Percentiles rank a stretch among this genome's conserved stretches.
phyloP scores from a whole-genome alignment of 768 basidiomycete genomes.

The Tricholoma sp. region DNA sequence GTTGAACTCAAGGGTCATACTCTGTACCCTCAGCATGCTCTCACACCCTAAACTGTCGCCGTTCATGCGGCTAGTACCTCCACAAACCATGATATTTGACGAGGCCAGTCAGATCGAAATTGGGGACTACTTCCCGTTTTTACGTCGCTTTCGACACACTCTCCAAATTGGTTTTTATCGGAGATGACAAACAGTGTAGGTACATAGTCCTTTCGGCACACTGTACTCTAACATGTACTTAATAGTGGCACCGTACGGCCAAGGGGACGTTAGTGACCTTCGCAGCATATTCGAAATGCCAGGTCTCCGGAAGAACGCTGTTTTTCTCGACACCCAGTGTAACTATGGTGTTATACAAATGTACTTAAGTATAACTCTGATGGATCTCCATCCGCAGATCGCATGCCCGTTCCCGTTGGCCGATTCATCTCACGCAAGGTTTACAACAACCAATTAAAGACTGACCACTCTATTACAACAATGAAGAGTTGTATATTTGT shows the following conservation, averaged over 20 bases:
- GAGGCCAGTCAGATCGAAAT: slow-evolving; percentile 54
- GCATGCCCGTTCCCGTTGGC: slow-evolving; percentile 64
- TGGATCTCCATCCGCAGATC: slow-evolving; percentile 26
- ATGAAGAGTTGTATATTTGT: slow-evolving; percentile 52
- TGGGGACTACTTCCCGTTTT: slow-evolving; percentile 39
- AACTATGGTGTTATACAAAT: slow-evolving; percentile 10
- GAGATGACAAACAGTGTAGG: slow-evolving; percentile 49
- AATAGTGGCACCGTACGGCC: slow-evolving; percentile 62
- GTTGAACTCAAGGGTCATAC: slow-evolving; percentile 44
- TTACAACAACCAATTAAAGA: slow-evolving; percentile 49
- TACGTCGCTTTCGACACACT: slow-evolving; percentile 26
- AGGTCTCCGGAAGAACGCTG: slow-evolving; percentile 36
- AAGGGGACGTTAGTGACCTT: slow-evolving; percentile 43
- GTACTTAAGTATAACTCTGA: not conserved
- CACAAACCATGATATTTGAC: slow-evolving; percentile 41
- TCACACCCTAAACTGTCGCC: slow-evolving; percentile 25
- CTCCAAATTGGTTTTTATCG: slow-evolving; percentile 45
- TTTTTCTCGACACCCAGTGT: slow-evolving; percentile 64
- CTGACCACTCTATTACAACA: slow-evolving; percentile 32
- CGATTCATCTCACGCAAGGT: slow-evolving; percentile 55
- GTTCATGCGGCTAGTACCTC: slow-evolving; percentile 26
- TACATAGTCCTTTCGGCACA: slow-evolving; percentile 14
- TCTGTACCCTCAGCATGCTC: slow-evolving; percentile 68
- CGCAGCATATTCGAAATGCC: slow-evolving; percentile 58
- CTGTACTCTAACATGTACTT: slow-evolving; percentile 11